Conservation (phyloP, 1,139 yeast species). For the Geotrichum bryndzae region DNA sequence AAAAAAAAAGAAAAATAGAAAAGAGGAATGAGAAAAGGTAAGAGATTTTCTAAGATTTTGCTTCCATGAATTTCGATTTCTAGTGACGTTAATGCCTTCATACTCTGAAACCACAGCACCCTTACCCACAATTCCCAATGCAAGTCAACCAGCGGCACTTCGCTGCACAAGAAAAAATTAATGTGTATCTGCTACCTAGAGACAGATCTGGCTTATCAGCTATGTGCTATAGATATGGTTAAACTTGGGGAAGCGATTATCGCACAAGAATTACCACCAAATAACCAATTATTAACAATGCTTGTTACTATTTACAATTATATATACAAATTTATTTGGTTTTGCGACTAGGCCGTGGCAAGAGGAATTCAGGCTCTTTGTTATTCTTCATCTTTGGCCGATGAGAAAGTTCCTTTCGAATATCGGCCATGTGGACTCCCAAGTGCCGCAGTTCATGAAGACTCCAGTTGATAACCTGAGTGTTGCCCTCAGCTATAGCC, state of each 20-base stretch:
- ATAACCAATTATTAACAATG: background rate
- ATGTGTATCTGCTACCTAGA: too few relatives aligned
- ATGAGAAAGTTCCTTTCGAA: constrained; percentile 12
- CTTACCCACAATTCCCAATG: background rate
- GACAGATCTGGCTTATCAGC: too few relatives aligned
- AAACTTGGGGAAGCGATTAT: background rate
- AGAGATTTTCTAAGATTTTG: background rate
- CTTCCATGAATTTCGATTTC: background rate
- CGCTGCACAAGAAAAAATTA: too few relatives aligned
- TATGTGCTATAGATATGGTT: too few relatives aligned
- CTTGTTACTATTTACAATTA: background rate
- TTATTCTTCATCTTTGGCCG: background rate
- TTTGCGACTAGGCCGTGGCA: background rate
- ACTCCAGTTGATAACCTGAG: constrained; percentile 15
- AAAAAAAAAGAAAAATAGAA: background rate
- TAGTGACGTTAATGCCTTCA: background rate
- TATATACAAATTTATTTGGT: background rate
- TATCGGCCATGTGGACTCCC: constrained; percentile 17
- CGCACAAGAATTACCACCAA: background rate
- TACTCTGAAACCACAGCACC: background rate
- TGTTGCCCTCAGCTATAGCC: constrained; percentile 16
- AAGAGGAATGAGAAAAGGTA: background rate
- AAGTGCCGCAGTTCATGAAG: constrained; percentile 14
- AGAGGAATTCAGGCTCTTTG: constrained; percentile 1
- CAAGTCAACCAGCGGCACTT: background rate